These are phyloP conservation scores for Globisporangium splendens DNA, from an alignment of 352 stramenopile genomes.

Conservation along the genomic window DNA sequence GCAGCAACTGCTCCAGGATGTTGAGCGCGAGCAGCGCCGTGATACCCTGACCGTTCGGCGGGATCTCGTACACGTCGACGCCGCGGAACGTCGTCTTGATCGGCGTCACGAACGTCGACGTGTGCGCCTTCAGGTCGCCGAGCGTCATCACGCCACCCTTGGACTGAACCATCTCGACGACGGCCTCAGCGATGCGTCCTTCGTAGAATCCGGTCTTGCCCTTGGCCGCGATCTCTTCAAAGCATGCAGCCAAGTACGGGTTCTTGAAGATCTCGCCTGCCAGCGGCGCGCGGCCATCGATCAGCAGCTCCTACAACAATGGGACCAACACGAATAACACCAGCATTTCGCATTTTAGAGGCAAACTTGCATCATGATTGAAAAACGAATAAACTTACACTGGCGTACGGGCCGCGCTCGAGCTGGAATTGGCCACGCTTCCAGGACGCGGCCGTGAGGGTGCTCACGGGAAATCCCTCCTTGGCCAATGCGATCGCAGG, in stretches of 20 bases:
- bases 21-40: constrained; percentile 94
- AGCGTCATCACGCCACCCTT: constrained; percentile 70
- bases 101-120: constrained; percentile 87
- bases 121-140: constrained; percentile 87
- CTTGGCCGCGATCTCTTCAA: constrained; percentile 84
- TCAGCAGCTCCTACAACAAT: constrained; percentile 37
- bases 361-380: too few relatives aligned
- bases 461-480: constrained; percentile 91
- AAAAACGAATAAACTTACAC: constrained; percentile 7
- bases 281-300: constrained; percentile 43
- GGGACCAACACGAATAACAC: too few relatives aligned
- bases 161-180: constrained; percentile 76
- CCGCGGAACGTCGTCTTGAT: constrained; percentile 87
- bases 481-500: constrained; percentile 89
- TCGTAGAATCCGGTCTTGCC: constrained; percentile 87
- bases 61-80: constrained; percentile 92
- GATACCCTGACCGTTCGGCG: constrained; percentile 96
- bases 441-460: constrained; percentile 89
- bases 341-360: too few relatives aligned
- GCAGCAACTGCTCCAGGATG: constrained; percentile 74
- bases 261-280: constrained; percentile 88
- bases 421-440: constrained; percentile 60
- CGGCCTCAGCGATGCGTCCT: constrained; percentile 80
- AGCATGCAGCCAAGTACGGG: constrained; percentile 72
- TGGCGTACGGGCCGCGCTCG: constrained; percentile 45